Evolutionary conservation across 345 rosid genomes (phyloP), one percentile per base, ranked within the genome.

Genomic region (Balakata baccata): DNA sequence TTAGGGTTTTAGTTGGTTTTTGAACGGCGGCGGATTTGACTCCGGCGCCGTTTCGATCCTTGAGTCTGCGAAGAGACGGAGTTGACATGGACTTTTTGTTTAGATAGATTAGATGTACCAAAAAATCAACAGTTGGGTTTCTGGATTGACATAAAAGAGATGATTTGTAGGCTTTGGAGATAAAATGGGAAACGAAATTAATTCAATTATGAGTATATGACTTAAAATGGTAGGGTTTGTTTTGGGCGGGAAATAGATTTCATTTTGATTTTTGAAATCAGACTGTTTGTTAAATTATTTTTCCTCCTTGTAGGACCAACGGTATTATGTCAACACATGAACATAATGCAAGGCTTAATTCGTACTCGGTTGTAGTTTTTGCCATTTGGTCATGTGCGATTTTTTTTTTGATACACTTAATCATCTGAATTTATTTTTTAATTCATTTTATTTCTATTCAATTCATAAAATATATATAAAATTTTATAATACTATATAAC

Each of bases 61-160:
- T 84, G 4, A 75, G 79, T 71, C 91, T 94, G 81, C 89, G 90
- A 78, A 61, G 77, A 0, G 94, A 77, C 34, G 82, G 56, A 38
- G 94, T 82, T 14, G 96, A 92, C 98, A 92, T 94, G 73, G 76
- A 71, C 57, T 0, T 9, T 34, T 49, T 61, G 66, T 39, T 16
- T 14, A 17, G 20, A 64, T 60, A 17, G 51, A 50, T 20, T 51
- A 13, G 20, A 7, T 41, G 41, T 13, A 17, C 7, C 7, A 67
- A 29, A 1, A 25, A 25, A 67, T 29, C 8, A 49, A 49, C 34
- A 29, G 34, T 29, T 60, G 65, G 64, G 41, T 41, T 23, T 14
- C 23, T 47, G 16, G 12, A n/a, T 16, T 16, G 4, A 54, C 25
- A 41, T 14, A 20, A 50, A 16, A 7, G 61, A 39, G 67, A 11